Base-by-base conservation (phyloP, 805 yeast species). In the Komagataella populi region DNA sequence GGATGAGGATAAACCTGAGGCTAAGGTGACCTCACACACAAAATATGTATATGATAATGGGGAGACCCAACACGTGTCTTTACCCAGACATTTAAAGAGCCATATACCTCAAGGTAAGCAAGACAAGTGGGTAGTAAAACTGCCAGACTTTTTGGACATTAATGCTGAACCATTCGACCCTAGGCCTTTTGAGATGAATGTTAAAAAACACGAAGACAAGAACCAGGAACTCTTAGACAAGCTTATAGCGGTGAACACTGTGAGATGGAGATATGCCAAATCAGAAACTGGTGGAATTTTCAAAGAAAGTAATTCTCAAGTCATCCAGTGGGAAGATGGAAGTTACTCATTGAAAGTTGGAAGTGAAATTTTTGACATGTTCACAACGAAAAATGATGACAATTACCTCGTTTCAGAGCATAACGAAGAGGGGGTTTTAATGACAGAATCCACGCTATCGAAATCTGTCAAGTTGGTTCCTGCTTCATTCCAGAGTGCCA, bases 271-370 rank as follows among this genome's bases (percentile, higher is more conserved):
- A 67, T 91, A 90, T 65, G 84, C 88, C 14, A 78, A 84, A 53
- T 82, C 81, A 54, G 78, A 77, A n/a, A 70, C 74, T 50, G 82
- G 81, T 46, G 88, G 84, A 55, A 80, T 90, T 56, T 77, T 78
- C 60, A 86, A 86, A 59, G 95, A 89, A 63, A 84, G 95, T 7
- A 93, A 93, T 62, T 83, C 96, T 4, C 87, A 90, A 61, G 80
- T 91, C 52, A 77, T 93, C 43, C 85, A 87, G 64, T 93, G 99
- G 99, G 84, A 85, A 52, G 98, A 93, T 66, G 99, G 99, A 1
- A 73, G 87, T 3, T 68, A 81, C 55, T 89, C 97, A 2, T 70
- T 93, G 57, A 90, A 87, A 61, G 69, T 93, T 44, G 99, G 99
- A 36, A 74, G 76, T 48, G 99, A 93, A 66, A 74, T 83, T 55